Evolutionary conservation across 345 rosid genomes (phyloP).

Genomic region (Brassica nigra): DNA sequence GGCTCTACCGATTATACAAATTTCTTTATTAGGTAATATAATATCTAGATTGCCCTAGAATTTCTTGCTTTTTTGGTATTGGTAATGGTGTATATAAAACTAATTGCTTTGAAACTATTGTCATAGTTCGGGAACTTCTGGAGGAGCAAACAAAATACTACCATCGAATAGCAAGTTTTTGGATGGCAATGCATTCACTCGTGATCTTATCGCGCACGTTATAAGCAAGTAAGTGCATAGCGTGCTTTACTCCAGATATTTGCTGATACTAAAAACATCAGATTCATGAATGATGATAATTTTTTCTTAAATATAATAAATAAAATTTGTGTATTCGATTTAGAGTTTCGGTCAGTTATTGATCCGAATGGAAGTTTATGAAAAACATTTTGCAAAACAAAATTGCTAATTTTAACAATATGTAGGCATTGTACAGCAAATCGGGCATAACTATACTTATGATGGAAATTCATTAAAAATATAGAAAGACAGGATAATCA

Average conservation of each 20-base stretch:
- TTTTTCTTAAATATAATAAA: not conserved
- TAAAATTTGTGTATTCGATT: not conserved
- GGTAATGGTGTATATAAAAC: constrained; percentile 26
- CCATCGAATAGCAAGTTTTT: not conserved
- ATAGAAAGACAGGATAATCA: not conserved
- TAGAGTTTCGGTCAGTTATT: not conserved
- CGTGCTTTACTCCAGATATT: not conserved
- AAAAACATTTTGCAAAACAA: not conserved
- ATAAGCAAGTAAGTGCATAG: constrained; percentile 10
- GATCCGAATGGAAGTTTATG: not conserved
- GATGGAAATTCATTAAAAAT: not conserved
- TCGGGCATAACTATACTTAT: not conserved
- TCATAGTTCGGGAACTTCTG: constrained; percentile 24
- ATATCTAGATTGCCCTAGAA: constrained; percentile 42
- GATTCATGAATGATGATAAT: not conserved
- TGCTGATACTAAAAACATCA: not conserved
- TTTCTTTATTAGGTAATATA: not conserved
- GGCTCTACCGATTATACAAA: not conserved
- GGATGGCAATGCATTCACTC: not conserved
- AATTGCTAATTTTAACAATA: not conserved
- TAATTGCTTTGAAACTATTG: constrained; percentile 36
- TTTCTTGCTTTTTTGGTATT: constrained; percentile 41
- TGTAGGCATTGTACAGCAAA: not conserved
- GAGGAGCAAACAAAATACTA: not conserved
- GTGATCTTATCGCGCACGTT: not conserved